Evolutionary conservation across 768 basidiomycete species (phyloP), one percentile per base, ranked within the genome.

Genomic region (Auricularia heimuer): DNA sequence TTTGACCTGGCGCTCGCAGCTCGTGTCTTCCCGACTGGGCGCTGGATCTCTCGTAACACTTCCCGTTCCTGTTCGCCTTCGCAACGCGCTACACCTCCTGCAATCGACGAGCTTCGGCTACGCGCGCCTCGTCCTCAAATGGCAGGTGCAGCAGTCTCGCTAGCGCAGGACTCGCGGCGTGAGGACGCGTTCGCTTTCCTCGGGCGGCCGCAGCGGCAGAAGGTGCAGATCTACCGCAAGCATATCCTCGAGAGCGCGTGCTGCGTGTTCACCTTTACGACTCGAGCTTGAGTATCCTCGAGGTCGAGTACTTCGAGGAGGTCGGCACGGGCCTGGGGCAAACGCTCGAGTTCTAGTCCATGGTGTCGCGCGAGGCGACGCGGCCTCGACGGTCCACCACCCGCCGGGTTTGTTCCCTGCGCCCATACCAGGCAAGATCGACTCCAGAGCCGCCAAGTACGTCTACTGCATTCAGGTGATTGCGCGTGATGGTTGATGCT

Each of bases 231-330:
- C 68, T 95, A 94, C 16, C 85, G 97, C 65, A 90, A 92, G 68
- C 92, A 96, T 71, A 88, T 98, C 36, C 82, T 99, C 24, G 96
- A 98, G 74, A 96, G 94, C n/a, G 94, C 94, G 1, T 88, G 94
- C 71, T 98, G 98, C 75, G 92, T 95, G 8, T 92, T 99, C 68
- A 96, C 72, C 84, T 98, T 61, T 99, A 98, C 70, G 97, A 97
- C 1, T 92, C 92, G 0, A 94, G 92, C 2, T 91, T 90, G 3
- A 94, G 94, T 0, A 86, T 98, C 24, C 83, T 99, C 54, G 97
- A 99, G 73, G 94, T 98, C 63, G 95, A 99, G 77, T 98, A 98
- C 77, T 98, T 98, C 71, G 93, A 97, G 72, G 97, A 99, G 79
- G 95, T 98, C 61, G 97, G 97, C 21, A 98, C 96, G 6, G 97